Conservation (phyloP, 2,329 filamentous ascomycete genomes). For the Fusarium nurragi region DNA sequence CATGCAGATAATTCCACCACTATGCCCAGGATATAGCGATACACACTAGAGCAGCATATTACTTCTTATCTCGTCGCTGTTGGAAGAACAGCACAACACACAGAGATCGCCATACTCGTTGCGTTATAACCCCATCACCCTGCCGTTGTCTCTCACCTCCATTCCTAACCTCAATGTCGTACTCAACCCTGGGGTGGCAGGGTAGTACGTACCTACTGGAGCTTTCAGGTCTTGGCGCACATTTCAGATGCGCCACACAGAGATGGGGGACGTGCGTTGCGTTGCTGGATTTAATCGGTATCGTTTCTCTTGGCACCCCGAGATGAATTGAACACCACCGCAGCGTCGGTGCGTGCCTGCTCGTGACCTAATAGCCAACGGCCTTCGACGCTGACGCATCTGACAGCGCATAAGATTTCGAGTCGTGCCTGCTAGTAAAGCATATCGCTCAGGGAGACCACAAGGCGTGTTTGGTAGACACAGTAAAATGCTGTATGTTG, state of each 20-base stretch:
- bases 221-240: slow-evolving; percentile 18
- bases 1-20: background rate
- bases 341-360: slow-evolving; percentile 16
- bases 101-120: slow-evolving; percentile 6
- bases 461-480: too few species aligned
- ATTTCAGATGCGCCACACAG: slow-evolving; percentile 32
- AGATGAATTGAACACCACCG: slow-evolving; percentile 32
- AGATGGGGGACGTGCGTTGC: slow-evolving; percentile 26
- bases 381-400: background rate
- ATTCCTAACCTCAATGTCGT: slow-evolving; percentile 25
- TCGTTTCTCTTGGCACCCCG: slow-evolving; percentile 38
- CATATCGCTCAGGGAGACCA: too few species aligned
- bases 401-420: background rate
- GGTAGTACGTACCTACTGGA: slow-evolving; percentile 23
- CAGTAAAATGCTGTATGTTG: background rate
- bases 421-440: background rate
- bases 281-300: slow-evolving; percentile 35
- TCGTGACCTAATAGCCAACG: slow-evolving; percentile 1
- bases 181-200: slow-evolving; percentile 10
- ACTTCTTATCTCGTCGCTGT: background rate
- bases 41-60: background rate
- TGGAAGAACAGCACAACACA: background rate
- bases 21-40: background rate
- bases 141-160: slow-evolving; percentile 31
- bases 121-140: slow-evolving; percentile 10